Evolutionary conservation across 768 basidiomycete species (phyloP).

Genomic region (Tulasnella sp.): DNA sequence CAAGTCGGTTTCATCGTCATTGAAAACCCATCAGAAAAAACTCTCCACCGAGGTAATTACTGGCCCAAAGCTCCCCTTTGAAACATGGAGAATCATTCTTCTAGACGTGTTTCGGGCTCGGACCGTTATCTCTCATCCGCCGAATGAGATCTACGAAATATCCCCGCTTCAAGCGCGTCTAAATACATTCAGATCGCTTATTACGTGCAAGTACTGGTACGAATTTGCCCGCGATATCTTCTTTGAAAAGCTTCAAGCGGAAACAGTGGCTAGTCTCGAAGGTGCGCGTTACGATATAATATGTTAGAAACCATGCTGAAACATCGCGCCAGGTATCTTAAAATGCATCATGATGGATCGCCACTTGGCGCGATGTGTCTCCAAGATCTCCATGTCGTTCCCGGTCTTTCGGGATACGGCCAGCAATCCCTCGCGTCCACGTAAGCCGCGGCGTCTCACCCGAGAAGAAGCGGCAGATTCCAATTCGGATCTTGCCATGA

Average conservation of each 20-base stretch:
- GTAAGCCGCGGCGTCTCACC: not conserved
- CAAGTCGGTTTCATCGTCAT: too few species aligned
- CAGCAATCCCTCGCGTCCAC: constrained; percentile 13
- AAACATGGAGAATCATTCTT: constrained; percentile 11
- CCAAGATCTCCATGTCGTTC: constrained; percentile 17
- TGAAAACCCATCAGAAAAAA: too few species aligned
- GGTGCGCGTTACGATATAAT: not conserved
- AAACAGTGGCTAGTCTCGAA: constrained; percentile 15
- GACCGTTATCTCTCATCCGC: not conserved
- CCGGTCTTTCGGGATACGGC: constrained; percentile 16
- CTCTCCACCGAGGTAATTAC: not conserved
- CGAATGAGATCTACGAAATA: not conserved
- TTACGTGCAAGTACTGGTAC: constrained; percentile 17
- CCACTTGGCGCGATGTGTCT: constrained; percentile 15
- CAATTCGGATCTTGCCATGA: not conserved
- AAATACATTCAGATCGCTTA: constrained; percentile 8
- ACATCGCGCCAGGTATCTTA: not conserved
- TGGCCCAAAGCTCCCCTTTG: constrained; percentile 9
- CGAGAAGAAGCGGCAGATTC: not conserved
- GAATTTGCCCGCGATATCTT: constrained; percentile 18
- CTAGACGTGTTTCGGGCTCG: constrained; percentile 2
- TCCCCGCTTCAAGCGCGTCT: constrained; percentile 10
- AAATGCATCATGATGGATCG: constrained; percentile 9
- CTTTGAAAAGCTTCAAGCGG: constrained; percentile 17
- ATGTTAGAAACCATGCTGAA: not conserved